Conservation (phyloP, 306 rosid genomes). For the Mimosa bimucronata region DNA sequence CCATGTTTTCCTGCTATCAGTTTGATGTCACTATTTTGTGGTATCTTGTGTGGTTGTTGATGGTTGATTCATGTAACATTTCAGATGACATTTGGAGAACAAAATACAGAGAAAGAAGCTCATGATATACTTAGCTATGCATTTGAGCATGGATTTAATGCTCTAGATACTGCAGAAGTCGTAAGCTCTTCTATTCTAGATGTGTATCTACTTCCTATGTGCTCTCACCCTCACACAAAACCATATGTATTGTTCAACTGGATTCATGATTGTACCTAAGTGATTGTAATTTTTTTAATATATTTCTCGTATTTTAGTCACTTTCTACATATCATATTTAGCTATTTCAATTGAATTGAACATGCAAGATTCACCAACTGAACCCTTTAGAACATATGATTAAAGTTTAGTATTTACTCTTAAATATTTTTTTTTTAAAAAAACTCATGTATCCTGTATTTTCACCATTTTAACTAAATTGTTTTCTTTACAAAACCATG, state of each 20-base stretch:
- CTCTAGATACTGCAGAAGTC: slow-evolving; percentile 77
- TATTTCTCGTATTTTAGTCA: neutral
- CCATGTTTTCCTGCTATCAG: neutral
- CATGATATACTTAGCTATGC: slow-evolving; percentile 79
- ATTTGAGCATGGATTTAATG: slow-evolving; percentile 70
- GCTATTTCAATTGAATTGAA: neutral
- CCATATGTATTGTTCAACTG: neutral
- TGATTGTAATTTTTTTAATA: neutral
- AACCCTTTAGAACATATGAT: neutral
- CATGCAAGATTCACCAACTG: slow-evolving; percentile 15
- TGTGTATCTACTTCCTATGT: slow-evolving; percentile 30
- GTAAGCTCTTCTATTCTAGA: slow-evolving; percentile 47
- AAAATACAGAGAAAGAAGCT: slow-evolving; percentile 86
- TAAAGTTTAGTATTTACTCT: too few species aligned
- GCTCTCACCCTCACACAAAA: neutral
- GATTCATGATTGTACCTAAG: slow-evolving; percentile 13
- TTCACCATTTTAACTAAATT: slow-evolving; percentile 8
- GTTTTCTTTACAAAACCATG: slow-evolving; percentile 2
- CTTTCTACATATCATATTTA: slow-evolving; percentile 14
- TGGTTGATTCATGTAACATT: slow-evolving; percentile 28
- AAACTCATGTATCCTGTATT: slow-evolving; percentile 5
- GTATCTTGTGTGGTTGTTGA: neutral
- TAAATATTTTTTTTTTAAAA: too few species aligned
- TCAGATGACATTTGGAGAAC: slow-evolving; percentile 93
- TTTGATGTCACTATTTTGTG: neutral